A percentile compares a stretch with the other conserved stretches of the same genome.
Conservation (phyloP, 192 early-diverging fungal species). For the Coemansia nantahalensis region DNA sequence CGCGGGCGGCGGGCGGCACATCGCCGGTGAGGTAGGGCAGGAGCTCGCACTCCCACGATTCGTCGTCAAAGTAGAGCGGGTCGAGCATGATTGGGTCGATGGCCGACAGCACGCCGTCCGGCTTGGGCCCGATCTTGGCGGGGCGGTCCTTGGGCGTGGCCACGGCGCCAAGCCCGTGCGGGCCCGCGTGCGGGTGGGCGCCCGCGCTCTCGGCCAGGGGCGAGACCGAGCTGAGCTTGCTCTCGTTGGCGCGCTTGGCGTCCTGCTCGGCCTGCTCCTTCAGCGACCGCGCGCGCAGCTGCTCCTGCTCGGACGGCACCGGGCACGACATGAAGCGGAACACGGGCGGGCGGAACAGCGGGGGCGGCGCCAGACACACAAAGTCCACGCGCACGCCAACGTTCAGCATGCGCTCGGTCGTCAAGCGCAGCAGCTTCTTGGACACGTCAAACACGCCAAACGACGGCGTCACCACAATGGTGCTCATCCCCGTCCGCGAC, state of each 20-base stretch:
- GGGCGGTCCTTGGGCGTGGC: constrained; percentile 30
- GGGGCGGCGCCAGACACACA: constrained; percentile 83
- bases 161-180: constrained; percentile 1
- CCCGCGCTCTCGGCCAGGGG: constrained; percentile 34
- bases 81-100: constrained; percentile 48
- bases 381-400: constrained; percentile 89
- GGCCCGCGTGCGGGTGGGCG: not conserved
- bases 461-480: constrained; percentile 86
- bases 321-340: constrained; percentile 69
- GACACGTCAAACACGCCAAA: constrained; percentile 87
- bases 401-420: constrained; percentile 91
- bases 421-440: constrained; percentile 82
- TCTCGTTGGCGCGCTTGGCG: constrained; percentile 15
- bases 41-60: constrained; percentile 28
- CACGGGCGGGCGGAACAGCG: constrained; percentile 85
- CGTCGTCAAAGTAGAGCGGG: constrained; percentile 50
- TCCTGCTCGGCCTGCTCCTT: constrained; percentile 6
- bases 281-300: constrained; percentile 16
- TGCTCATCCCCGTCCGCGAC: constrained; percentile 82
- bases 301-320: constrained; percentile 44
- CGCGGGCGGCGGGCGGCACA: not conserved
- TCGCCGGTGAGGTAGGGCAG: constrained; percentile 17
- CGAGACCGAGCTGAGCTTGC: constrained; percentile 28
- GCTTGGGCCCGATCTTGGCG: constrained; percentile 6
- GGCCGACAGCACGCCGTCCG: constrained; percentile 2